Conservation (phyloP, 768 basidiomycete genomes). For the Russula compacta region DNA sequence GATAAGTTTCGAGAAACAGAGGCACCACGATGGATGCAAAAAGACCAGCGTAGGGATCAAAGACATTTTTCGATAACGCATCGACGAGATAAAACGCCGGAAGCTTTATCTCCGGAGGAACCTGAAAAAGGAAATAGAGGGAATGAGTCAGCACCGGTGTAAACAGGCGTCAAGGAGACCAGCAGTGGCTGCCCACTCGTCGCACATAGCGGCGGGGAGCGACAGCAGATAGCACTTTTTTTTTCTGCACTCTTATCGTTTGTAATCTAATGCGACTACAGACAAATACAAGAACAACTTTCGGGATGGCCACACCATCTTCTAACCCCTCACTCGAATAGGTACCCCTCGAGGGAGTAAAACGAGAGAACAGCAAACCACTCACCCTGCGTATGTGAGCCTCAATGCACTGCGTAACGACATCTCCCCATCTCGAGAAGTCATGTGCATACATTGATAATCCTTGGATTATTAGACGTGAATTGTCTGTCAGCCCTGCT, state of each 20-base stretch:
- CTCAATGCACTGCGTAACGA: conserved; percentile 76
- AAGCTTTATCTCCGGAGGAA: conserved; percentile 81
- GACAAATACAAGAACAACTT: conserved; percentile 7
- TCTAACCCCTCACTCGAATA: conserved; percentile 6
- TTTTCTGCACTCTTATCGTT: conserved; percentile 15
- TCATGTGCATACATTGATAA: conserved; percentile 91
- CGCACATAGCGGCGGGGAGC: conserved; percentile 7
- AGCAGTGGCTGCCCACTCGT: conserved; percentile 17
- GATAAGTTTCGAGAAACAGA: conserved; percentile 82
- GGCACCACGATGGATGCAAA: conserved; percentile 77
- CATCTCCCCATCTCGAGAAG: conserved; percentile 64
- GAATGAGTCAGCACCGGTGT: conserved; percentile 60
- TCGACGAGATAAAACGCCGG: conserved; percentile 94
- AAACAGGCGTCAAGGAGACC: conserved; percentile 18
- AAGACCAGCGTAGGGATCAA: conserved; percentile 80
- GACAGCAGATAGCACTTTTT: background rate
- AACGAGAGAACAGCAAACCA: conserved; percentile 25
- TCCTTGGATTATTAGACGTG: conserved; percentile 86
- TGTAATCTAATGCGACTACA: conserved; percentile 13
- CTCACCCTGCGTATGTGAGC: conserved; percentile 86
- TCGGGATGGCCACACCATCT: conserved; percentile 1
- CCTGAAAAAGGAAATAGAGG: conserved; percentile 41
- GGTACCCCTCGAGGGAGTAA: background rate
- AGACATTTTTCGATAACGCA: conserved; percentile 95
- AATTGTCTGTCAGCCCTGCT: conserved; percentile 83